Evolutionary conservation across 768 basidiomycete genomes (phyloP), one percentile per base, ranked within the genome.

Genomic region (Tulasnella sp.): DNA sequence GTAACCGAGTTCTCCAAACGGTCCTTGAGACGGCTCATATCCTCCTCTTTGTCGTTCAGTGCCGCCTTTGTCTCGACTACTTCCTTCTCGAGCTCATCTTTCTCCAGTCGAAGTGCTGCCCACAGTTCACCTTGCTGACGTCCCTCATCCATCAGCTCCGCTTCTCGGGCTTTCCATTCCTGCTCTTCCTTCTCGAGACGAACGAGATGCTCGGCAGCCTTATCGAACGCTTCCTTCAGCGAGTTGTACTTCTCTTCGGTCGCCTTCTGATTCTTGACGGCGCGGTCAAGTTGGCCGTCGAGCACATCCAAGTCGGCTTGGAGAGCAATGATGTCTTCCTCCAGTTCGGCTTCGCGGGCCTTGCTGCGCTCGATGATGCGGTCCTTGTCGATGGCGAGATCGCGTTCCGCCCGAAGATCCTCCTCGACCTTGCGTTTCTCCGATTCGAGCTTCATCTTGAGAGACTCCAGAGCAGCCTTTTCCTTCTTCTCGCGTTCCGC

Each of bases 401-500:
- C 84, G 47, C 93, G 87, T 76, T 98, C 96, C 1, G 89, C 90
- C 63, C 89, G 89, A 17, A 99, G 84, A 19, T 90, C 88, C 34
- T 90, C 87, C 77, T 92, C 90, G 19, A 96, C 85, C 79, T 87
- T 89, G 71, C 86, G 81, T 81, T 96, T 96, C 78, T 94, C 94
- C 0, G 87, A 82, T 77, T 97, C 91, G 37, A 98, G 82, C 19
- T 88, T 80, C 86, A 92, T 90, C 81, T 91, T 91, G 62, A 95
- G 81, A 74, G 83, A 87, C 78, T 95, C 90, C 68, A 98, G 78
- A 19, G 87, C 87, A 76, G 89, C 89, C 66, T 87, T 86, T 80
- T 95, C 96, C 72, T 85, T 84, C 76, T 90, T 88, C 72, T 98
- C 96, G 35, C 90, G 86, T 77, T 95, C 93, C 0, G 93, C 94